Percentiles rank a stretch among this genome's conserved stretches.
Conservation (phyloP, 495 filamentous ascomycete species). For the Platismatia glauca region DNA sequence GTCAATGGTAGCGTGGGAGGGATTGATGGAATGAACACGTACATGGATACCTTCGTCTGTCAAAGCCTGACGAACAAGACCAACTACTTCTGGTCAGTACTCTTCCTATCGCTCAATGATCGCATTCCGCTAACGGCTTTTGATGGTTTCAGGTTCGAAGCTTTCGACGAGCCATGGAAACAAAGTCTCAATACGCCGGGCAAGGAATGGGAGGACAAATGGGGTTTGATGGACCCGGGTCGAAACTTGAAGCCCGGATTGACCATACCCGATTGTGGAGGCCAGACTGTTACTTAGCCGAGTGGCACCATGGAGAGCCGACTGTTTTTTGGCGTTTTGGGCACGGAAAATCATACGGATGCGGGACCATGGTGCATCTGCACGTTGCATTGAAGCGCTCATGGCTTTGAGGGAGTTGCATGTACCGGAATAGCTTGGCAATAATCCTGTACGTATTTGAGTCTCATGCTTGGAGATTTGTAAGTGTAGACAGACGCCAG, state of each 20-base stretch:
- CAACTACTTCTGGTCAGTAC: constrained; percentile 78
- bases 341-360: background rate
- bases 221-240: constrained; percentile 84
- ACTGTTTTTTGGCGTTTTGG: constrained; percentile 4
- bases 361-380: constrained; percentile 20
- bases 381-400: constrained; percentile 3
- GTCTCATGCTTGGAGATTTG: background rate
- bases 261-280: constrained; percentile 80
- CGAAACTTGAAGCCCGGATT: constrained; percentile 79
- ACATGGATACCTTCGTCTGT: constrained; percentile 84
- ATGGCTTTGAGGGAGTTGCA: background rate
- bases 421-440: background rate
- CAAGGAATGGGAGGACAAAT: constrained; percentile 89
- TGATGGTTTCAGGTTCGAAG: constrained; percentile 21
- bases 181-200: constrained; percentile 54
- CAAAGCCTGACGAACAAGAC: constrained; percentile 67
- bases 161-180: constrained; percentile 57
- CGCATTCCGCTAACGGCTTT: background rate
- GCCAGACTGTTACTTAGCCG: constrained; percentile 47
- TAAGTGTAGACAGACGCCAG: background rate
- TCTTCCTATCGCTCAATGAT: background rate
- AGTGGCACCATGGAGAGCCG: background rate
- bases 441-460: background rate
- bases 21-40: constrained; percentile 72
- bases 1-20: constrained; percentile 61